Percentiles rank a stretch among this genome's conserved stretches.
phyloP scores from a whole-genome alignment of 2,329 filamentous ascomycete genomes.

The Phialophora chinensis region DNA sequence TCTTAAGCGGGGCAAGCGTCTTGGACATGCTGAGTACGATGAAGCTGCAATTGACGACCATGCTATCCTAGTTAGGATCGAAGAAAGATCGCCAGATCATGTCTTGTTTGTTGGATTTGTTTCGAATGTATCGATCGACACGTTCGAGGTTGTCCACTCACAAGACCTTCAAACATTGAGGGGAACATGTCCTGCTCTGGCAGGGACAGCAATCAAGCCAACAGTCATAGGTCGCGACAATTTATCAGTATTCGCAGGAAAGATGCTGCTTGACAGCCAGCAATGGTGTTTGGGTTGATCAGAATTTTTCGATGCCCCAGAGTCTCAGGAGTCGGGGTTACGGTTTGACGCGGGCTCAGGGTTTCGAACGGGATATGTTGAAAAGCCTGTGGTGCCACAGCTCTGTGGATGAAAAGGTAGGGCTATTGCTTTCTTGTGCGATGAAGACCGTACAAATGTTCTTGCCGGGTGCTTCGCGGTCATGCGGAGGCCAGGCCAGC shows the following conservation, averaged over 20 bases:
- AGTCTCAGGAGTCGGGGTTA: not conserved
- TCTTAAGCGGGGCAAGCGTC: conserved; percentile 1
- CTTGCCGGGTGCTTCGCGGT: not conserved
- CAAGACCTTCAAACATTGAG: not conserved
- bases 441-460: not conserved
- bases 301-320: not conserved
- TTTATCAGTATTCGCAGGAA: not conserved
- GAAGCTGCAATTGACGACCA: not conserved
- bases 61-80: not conserved
- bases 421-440: not conserved
- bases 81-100: not conserved
- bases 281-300: not conserved
- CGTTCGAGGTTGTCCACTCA: not conserved
- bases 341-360: not conserved
- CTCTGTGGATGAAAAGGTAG: not conserved
- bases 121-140: not conserved
- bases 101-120: not conserved
- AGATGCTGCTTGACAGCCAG: not conserved
- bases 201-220: not conserved
- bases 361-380: not conserved
- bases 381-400: not conserved
- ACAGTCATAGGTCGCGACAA: not conserved
- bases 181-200: not conserved
- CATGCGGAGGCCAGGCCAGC: not conserved
- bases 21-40: not conserved